Conservation (phyloP, 1,284 basidiomycete genomes). For the Neonothopanus nambi region DNA sequence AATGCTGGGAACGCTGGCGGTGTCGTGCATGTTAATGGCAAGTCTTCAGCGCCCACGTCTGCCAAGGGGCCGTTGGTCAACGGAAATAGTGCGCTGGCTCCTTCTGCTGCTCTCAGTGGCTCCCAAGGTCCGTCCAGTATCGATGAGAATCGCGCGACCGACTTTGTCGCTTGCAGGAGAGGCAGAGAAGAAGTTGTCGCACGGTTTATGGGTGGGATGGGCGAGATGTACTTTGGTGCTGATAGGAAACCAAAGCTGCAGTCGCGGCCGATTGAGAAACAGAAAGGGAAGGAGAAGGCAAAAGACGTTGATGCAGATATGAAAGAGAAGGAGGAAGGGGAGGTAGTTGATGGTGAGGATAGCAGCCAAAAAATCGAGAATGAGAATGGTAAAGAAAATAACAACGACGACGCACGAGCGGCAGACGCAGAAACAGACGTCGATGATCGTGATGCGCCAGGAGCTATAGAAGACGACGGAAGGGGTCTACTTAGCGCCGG, state of each 20-base stretch:
- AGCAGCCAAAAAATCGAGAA: constrained; percentile 20
- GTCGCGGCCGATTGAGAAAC: constrained; percentile 10
- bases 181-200: constrained; percentile 45
- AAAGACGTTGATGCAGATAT: constrained; percentile 16
- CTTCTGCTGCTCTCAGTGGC: neutral
- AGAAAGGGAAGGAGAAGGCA: constrained; percentile 15
- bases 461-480: constrained; percentile 51
- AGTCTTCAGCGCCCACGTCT: neutral
- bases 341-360: constrained; percentile 14
- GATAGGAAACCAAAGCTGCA: neutral
- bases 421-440: constrained; percentile 8
- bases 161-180: constrained; percentile 19
- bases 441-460: constrained; percentile 35
- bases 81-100: neutral
- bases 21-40: neutral
- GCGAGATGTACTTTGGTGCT: constrained; percentile 38
- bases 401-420: constrained; percentile 21
- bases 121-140: too few relatives aligned
- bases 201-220: constrained; percentile 52
- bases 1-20: neutral
- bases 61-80: neutral
- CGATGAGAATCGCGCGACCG: neutral
- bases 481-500: constrained; percentile 61
- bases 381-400: constrained; percentile 23
- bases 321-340: constrained; percentile 20